A percentile compares a stretch with the other conserved stretches of the same genome.
phyloP scores from a whole-genome alignment of 257 asterid species.

The Misopates orontium region DNA sequence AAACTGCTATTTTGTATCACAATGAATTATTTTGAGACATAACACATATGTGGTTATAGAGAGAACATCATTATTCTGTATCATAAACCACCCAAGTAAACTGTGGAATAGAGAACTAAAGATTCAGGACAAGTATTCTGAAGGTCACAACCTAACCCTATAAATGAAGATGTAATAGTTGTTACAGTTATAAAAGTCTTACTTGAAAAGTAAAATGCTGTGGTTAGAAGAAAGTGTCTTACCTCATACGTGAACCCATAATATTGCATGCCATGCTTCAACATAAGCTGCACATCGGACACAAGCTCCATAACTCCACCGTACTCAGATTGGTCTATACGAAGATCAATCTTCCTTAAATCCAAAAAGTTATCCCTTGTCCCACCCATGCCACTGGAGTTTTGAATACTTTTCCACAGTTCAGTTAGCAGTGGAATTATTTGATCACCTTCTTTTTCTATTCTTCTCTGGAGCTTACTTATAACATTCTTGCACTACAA shows the following conservation, averaged over 20 bases:
- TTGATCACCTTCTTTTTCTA: conserved; percentile 80
- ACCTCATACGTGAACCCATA: conserved; percentile 81
- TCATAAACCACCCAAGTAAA: no score
- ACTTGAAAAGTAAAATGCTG: neutral
- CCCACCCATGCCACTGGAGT: conserved; percentile 49
- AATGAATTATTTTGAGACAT: no score
- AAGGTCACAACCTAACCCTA: no score
- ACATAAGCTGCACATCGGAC: conserved; percentile 86
- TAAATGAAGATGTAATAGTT: no score
- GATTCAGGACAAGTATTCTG: no score
- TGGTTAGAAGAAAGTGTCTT: conserved; percentile 19
- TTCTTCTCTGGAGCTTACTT: conserved; percentile 83
- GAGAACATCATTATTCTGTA: no score
- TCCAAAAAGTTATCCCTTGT: conserved; percentile 63
- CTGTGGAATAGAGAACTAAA: no score
- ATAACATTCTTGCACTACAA: conserved; percentile 90
- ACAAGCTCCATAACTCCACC: conserved; percentile 75
- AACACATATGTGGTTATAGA: no score
- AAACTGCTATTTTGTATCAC: no score
- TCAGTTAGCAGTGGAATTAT: conserved; percentile 84
- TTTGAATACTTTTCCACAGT: conserved; percentile 84
- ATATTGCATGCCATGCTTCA: conserved; percentile 70
- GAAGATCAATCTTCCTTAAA: conserved; percentile 61
- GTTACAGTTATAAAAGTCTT: no score
- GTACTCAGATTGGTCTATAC: conserved; percentile 71